These are phyloP conservation scores for Colletotrichum chlorophyti DNA, from an alignment of 2,329 filamentous ascomycete species.

Conservation along the genomic window DNA sequence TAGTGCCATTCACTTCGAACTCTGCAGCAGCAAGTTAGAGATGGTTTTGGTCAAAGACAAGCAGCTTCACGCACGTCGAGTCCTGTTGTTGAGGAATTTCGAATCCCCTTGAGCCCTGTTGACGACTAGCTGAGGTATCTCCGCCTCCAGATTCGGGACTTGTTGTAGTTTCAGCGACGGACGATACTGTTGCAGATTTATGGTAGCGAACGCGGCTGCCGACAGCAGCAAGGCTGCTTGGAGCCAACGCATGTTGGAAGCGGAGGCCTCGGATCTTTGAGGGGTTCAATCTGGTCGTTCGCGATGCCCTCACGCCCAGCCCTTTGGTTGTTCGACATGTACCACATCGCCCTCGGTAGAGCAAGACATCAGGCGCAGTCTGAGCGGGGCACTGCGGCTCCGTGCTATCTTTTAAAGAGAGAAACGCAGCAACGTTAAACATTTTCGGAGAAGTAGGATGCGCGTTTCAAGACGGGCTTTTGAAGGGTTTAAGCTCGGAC, in stretches of 20 bases:
- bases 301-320: neutral
- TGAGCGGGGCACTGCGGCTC: neutral
- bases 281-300: too few relatives aligned
- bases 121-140: neutral
- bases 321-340: neutral
- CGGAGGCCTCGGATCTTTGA: neutral
- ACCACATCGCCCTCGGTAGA: neutral
- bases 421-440: neutral
- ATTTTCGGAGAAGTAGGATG: slow-evolving; percentile 20
- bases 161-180: neutral
- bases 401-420: neutral
- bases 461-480: slow-evolving; percentile 24
- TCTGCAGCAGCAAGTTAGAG: slow-evolving; percentile 43
- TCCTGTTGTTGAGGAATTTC: slow-evolving; percentile 32
- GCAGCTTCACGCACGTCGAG: neutral
- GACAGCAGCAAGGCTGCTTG: neutral
- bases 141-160: neutral
- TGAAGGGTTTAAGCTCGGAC: slow-evolving; percentile 22
- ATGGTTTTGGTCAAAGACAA: accelerated
- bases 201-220: slow-evolving; percentile 11
- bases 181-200: slow-evolving; percentile 26
- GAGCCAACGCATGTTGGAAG: slow-evolving; percentile 15
- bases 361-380: neutral
- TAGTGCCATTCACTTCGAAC: slow-evolving; percentile 68
- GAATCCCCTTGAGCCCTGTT: slow-evolving; percentile 31